Evolutionary conservation across 2,329 filamentous ascomycete genomes (phyloP).

Genomic region (Sphaceloma murrayae): DNA sequence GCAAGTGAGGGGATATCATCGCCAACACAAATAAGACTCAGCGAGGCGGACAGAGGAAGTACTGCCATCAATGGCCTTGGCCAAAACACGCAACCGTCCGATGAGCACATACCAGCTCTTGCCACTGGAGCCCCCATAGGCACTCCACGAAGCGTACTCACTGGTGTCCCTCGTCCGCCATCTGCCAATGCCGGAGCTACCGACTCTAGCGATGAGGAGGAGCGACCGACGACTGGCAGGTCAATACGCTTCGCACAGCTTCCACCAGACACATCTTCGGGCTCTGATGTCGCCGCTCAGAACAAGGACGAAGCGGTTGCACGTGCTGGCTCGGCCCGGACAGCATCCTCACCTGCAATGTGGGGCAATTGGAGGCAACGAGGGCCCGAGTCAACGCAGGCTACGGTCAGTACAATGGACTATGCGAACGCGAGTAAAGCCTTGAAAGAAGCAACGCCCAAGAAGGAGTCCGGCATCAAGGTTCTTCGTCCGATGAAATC

Average conservation of each 20-base stretch:
- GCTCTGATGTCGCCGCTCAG: slow-evolving; percentile 2
- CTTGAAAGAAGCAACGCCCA: slow-evolving; percentile 58
- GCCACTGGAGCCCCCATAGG: slow-evolving; percentile 1
- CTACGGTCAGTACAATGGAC: slow-evolving; percentile 38
- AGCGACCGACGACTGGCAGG: slow-evolving; percentile 3
- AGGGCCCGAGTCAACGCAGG: slow-evolving; percentile 24
- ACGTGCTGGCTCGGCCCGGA: slow-evolving; percentile 4
- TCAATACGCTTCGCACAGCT: slow-evolving; percentile 20
- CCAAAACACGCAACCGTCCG: slow-evolving; percentile 19
- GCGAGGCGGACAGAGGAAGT: slow-evolving; percentile 17
- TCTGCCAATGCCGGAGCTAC: too few species aligned
- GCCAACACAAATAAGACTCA: slow-evolving; percentile 1
- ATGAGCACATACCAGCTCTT: slow-evolving; percentile 9
- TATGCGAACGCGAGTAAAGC: slow-evolving; percentile 47
- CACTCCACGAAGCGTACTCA: slow-evolving; percentile 1
- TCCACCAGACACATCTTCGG: slow-evolving; percentile 14
- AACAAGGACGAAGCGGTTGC: not conserved
- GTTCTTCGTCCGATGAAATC: slow-evolving; percentile 72
- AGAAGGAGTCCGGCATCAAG: slow-evolving; percentile 70
- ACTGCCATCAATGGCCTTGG: slow-evolving; percentile 27
- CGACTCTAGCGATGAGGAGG: slow-evolving; percentile 18
- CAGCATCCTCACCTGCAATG: slow-evolving; percentile 35
- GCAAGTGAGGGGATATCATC: slow-evolving; percentile 22
- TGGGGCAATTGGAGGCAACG: slow-evolving; percentile 42
- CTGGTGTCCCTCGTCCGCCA: too few species aligned